Conservation (phyloP, 2,329 filamentous ascomycete genomes). For the Bipolaris zeicola region DNA sequence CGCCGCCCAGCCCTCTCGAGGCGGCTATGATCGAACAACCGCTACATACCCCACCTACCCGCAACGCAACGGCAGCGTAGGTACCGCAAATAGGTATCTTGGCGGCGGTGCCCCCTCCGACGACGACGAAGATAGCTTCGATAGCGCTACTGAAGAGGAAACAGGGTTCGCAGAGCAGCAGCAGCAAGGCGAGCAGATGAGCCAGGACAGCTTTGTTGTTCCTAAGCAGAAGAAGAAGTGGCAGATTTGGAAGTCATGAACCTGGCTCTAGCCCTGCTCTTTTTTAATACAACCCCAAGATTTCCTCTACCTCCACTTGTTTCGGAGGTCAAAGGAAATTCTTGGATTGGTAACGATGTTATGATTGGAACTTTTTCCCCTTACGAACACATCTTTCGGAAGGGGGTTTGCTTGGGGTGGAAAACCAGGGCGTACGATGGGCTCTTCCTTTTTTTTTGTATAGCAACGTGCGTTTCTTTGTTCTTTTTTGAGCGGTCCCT, state of each 20-base stretch:
- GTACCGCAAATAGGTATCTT: slow-evolving; percentile 39
- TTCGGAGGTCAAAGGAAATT: not conserved
- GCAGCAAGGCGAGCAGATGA: slow-evolving; percentile 36
- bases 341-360: slow-evolving; percentile 7
- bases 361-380: not conserved
- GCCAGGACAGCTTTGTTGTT: slow-evolving; percentile 40
- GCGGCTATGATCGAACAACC: slow-evolving; percentile 30
- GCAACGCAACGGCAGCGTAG: slow-evolving; percentile 27
- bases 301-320: too few species aligned
- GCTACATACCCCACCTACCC: slow-evolving; percentile 28
- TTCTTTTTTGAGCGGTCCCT: too few species aligned
- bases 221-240: slow-evolving; percentile 49
- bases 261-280: not conserved
- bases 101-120: slow-evolving; percentile 37
- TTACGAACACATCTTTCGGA: not conserved
- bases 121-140: slow-evolving; percentile 37
- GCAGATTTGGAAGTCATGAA: slow-evolving; percentile 43
- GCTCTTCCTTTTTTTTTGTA: too few species aligned
- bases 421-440: too few species aligned
- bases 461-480: too few species aligned
- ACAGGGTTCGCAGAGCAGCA: slow-evolving; percentile 32
- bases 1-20: slow-evolving; percentile 24
- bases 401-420: too few species aligned
- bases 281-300: not conserved
- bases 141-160: slow-evolving; percentile 30